These are phyloP conservation scores for Cryptococcus wingfieldii DNA, from an alignment of 1,284 basidiomycete species.

Conservation along the genomic window DNA sequence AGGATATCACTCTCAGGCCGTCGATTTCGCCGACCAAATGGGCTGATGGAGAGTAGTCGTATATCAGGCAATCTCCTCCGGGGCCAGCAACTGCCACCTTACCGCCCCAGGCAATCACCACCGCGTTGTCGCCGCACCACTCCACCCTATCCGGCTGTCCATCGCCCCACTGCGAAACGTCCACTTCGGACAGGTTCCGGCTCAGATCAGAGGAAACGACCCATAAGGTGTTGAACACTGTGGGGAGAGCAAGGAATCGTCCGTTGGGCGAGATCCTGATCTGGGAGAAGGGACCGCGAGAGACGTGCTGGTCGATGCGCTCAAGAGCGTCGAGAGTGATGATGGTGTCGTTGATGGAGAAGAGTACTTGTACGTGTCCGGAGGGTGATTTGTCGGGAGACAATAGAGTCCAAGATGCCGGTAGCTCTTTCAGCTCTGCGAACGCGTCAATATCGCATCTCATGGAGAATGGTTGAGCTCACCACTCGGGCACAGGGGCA, in stretches of 20 bases:
- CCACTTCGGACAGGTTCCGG: constrained; percentile 80
- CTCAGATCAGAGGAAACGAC: constrained; percentile 92
- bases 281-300: constrained; percentile 80
- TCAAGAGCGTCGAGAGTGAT: constrained; percentile 80
- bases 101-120: constrained; percentile 75
- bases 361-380: constrained; percentile 77
- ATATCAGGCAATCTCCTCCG: constrained; percentile 78
- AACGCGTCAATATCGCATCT: background rate
- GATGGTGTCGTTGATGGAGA: constrained; percentile 71
- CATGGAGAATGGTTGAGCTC: constrained; percentile 27
- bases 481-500: constrained; percentile 66
- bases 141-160: constrained; percentile 60
- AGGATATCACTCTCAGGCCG: constrained; percentile 75
- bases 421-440: constrained; percentile 67
- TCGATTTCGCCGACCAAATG: constrained; percentile 81
- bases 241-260: constrained; percentile 82
- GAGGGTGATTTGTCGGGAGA: constrained; percentile 80
- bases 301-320: constrained; percentile 78
- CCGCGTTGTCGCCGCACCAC: constrained; percentile 97
- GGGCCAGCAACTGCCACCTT: constrained; percentile 83
- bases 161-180: constrained; percentile 47
- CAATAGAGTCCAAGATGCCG: constrained; percentile 76
- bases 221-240: constrained; percentile 68
- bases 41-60: constrained; percentile 70
- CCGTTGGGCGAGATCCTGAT: constrained; percentile 89